A percentile compares a stretch with the other conserved stretches of the same genome.
phyloP scores from a whole-genome alignment of 257 asterid species.

The Pogostemon cablin region DNA sequence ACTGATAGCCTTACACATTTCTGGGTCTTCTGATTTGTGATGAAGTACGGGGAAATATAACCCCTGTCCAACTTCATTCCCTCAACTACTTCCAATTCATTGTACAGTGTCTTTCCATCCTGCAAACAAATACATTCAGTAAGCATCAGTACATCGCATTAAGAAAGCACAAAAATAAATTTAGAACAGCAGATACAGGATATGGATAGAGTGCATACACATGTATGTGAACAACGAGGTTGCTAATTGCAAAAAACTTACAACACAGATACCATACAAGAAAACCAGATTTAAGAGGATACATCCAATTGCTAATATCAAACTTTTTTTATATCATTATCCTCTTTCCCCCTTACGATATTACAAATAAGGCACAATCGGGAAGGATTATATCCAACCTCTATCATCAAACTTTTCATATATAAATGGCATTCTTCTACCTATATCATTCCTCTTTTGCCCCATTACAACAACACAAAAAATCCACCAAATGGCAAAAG shows the following conservation, averaged over 20 bases:
- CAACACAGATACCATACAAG: neutral
- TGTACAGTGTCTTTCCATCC: constrained; percentile 91
- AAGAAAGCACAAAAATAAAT: neutral
- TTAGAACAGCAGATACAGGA: neutral
- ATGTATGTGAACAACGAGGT: neutral
- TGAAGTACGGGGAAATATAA: constrained; percentile 91
- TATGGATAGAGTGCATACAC: neutral
- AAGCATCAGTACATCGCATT: neutral
- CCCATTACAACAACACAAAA: neutral
- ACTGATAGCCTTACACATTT: constrained; percentile 75
- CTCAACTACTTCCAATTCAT: constrained; percentile 96
- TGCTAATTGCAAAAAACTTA: neutral
- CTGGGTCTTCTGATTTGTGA: constrained; percentile 89
- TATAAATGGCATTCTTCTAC: neutral
- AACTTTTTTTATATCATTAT: neutral
- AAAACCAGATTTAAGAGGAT: too few species aligned
- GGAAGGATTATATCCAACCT: neutral
- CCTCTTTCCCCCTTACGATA: neutral
- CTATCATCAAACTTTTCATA: neutral
- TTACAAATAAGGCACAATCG: neutral
- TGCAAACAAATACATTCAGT: constrained; percentile 29
- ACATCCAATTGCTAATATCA: neutral
- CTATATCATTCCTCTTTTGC: neutral
- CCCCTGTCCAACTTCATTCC: constrained; percentile 98
- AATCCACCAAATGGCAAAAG: constrained; percentile 1